Evolutionary conservation across 345 rosid species (phyloP), one percentile per base, ranked within the genome.

Genomic region (Adansonia digitata): DNA sequence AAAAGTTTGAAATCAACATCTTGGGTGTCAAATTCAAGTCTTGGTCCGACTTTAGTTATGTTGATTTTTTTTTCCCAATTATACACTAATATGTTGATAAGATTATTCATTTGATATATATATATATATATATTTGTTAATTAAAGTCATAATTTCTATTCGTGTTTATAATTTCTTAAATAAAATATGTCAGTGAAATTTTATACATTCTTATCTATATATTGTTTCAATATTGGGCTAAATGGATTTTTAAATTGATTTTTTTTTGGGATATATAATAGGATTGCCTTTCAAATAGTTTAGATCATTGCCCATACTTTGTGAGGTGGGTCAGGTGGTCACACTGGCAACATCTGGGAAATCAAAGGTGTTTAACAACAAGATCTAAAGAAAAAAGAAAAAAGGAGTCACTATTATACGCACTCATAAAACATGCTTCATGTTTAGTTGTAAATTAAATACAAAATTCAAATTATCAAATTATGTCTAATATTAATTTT

Each of bases 251-350:
- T 48, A 49, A 5, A 2, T 15, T 5, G 53, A 17, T 49, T 49
- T 49, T 49, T n/a, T n/a, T n/a, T n/a, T n/a, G n/a, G n/a, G n/a
- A n/a, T n/a, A n/a, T 7, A 49, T 49, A 49, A 49, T 49, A 17
- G 7, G 22, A 17, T 49, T 17, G 15, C 5, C 7, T 49, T 49
- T 5, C 17, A 49, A 49, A 49, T 15, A 5, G 20, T 49, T 49
- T 49, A 49, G 20, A 6, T 2, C 5, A 49, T 5, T 49, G 31
- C 15, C 10, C 39, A 59, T 29, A 29, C 11, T 26, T 60, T 31
- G 13, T 43, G 71, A 67, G 71, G 35, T 14, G 71, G 55, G 55
- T 45, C 35, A 67, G 51, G 39, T 67, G 71, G 71, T 67, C 53
- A 43, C 71, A 14, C 39, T 4, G 31, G 52, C 52, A 65, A 66